Base-by-base conservation (phyloP, 164 flowering plant species). In the Pachysandra terminalis region DNA sequence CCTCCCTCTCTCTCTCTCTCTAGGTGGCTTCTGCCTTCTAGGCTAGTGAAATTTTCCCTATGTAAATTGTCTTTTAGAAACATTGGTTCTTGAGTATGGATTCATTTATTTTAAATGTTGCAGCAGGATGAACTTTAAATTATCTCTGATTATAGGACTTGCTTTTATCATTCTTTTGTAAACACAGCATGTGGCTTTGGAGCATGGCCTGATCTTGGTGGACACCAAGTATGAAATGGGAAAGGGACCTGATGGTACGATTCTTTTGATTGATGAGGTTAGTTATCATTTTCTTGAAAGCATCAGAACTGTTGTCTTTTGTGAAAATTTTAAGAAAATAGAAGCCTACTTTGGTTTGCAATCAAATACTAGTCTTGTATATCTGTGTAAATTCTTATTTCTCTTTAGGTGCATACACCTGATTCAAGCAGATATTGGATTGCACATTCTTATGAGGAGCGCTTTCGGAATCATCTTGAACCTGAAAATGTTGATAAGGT, bases 381-480 rank as follows among this genome's bases (percentile, higher is more conserved):
- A 32, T 3, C 3, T 32, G 37, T 7, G 7, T 32, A 32, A 3
- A 32, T 32, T 32, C 37, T 32, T 32, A 3, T 32, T 32, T 32
- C 37, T 32, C 3, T 67, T 53, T 69, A 95, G 98, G 93, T 91
- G 26, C 99, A 95, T 80, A 92, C 98, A 40, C 99, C 99, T 57
- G 98, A 95, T 75, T 95, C 99, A 53, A 95, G 99, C 78, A 90
- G 98, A 81, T 95, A 95, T 58, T 95, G 99, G 97, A 85, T 95
- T 73, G 89, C 98, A 24, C 65, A 81, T 71, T 88, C 98, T 62
- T 90, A 89, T 72, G 83, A 83, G 73, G 86, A 90, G 57, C 87
- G 86, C 59, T 83, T 88, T 71, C 68, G 72, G 62, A 83, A 77
- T 57, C 85, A 91, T 64, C 86, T 90, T 74, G 99, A 95, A 82